Evolutionary conservation across 2,329 filamentous ascomycete genomes (phyloP), one percentile per base, ranked within the genome.

Genomic region (Aspergillus thermomutatus): DNA sequence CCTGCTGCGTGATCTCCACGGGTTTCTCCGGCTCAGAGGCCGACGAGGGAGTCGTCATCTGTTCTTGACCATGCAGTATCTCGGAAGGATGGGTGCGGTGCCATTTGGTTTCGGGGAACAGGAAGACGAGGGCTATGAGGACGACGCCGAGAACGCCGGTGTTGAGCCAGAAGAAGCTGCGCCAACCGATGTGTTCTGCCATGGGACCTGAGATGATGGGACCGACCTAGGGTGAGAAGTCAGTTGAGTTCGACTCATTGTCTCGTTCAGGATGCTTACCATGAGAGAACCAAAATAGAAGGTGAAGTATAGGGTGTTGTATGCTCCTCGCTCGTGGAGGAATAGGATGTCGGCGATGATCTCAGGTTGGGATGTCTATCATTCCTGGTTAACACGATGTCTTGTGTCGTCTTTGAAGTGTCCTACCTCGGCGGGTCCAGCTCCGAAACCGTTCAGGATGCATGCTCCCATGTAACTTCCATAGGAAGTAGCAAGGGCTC

Each of bases 161-260:
- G 60, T 87, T 87, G 60, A 88, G 75, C 85, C 85, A 88, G 82
- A 84, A 88, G 68, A 88, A 88, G 64, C 75, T 84, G 26, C 83
- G 75, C 82, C 83, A 87, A 49, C 84, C 84, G 3, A 81, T 67
- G 37, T 82, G 78, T 46, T 82, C 73, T 1, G 83, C 79, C 84
- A 88, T 88, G 0, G 82, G 72, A 1, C 86, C 86, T 1, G 83
- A 76, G 49, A 86, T 77, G 56, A 86, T 86, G 2, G 82, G 82
- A 3, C 77, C 82, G 52, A 37, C 31, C 31, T 37, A n/a, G 17
- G 28, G 11, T 7, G 14, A n/a, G 14, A 17, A 37, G 31, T 37
- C 31, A 31, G 28, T 31, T 26, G 28, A 31, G 28, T 31, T 31
- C 10, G 28, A 31, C 1, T 28, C 27, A 28, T 28, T 28, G 27